Base-by-base conservation (phyloP, 768 basidiomycete species). In the Dioszegia hungarica region DNA sequence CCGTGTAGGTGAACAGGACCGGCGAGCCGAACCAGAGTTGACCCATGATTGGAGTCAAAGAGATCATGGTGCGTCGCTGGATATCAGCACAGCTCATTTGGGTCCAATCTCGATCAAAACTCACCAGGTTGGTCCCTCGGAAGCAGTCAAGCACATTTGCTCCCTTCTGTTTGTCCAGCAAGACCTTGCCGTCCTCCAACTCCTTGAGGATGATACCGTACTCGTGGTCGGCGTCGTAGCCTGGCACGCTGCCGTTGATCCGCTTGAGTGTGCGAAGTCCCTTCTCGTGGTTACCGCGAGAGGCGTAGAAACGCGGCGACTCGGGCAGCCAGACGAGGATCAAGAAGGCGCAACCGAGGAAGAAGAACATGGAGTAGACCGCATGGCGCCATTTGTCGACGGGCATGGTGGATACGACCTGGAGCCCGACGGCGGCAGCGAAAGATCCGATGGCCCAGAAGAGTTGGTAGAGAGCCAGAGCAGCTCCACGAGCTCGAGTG, bases 361-460 rank as follows among this genome's bases (percentile, higher is more conserved):
- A 60, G 27, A 41, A 59, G 38, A 56, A 69, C 37, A 66, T 60
- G 10, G 64, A 66, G 49, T 66, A 69, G 50, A 69, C 58, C 1
- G 60, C 34, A 6, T 38, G 57, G 22, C 57, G 56, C 43, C 50
- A 69, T 38, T 63, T 41, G 20, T 45, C 22, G 1, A 64, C 37
- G 37, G 43, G 46, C 28, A 17, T 46, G 54, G 20, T 51, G 36
- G 22, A 69, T 47, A 4, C 43, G 51, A 41, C 59, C 37, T 20
- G 52, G 29, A n/a, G 57, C 34, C 40, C 62, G 20, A 28, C 61
- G 47, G 12, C 55, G 38, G 25, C 65, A 59, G 14, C 63, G 40
- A 38, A 48, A 34, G 37, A 49, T 55, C 65, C 65, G 63, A 38
- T 43, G 12, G 40, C 43, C 52, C 43, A 66, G 52, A n/a, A 12